A percentile compares a stretch with the other conserved stretches of the same genome.
Conservation (phyloP, 495 filamentous ascomycete genomes). For the Neurospora cerealis region DNA sequence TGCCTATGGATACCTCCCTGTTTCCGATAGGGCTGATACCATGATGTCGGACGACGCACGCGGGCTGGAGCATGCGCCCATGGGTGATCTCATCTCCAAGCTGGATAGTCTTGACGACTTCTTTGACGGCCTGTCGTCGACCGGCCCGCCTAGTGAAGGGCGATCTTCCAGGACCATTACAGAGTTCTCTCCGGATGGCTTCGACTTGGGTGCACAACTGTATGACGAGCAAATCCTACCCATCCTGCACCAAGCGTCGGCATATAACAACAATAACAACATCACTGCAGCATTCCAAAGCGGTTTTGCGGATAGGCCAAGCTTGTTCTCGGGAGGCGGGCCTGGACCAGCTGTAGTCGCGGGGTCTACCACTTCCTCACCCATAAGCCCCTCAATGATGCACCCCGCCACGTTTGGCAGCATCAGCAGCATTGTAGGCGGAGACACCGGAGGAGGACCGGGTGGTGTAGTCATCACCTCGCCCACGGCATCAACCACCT, state of each 20-base stretch:
- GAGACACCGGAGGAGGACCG: slow-evolving; percentile 46
- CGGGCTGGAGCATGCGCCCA: slow-evolving; percentile 43
- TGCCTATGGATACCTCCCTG: slow-evolving; percentile 66
- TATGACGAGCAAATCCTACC: slow-evolving; percentile 93
- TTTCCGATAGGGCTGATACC: slow-evolving; percentile 59
- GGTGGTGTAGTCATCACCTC: background rate
- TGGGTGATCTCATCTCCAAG: slow-evolving; percentile 80
- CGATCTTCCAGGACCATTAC: slow-evolving; percentile 54
- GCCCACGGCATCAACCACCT: slow-evolving; percentile 2
- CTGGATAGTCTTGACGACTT: slow-evolving; percentile 93
- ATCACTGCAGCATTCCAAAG: slow-evolving; percentile 63
- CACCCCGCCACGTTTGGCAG: background rate
- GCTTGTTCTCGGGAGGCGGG: slow-evolving; percentile 35
- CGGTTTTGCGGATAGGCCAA: slow-evolving; percentile 67
- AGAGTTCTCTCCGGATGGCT: slow-evolving; percentile 47
- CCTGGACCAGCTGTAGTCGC: slow-evolving; percentile 1
- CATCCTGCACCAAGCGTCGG: slow-evolving; percentile 63
- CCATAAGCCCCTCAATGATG: background rate
- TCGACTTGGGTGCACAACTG: slow-evolving; percentile 71
- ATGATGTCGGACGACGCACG: slow-evolving; percentile 86
- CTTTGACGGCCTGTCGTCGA: slow-evolving; percentile 55
- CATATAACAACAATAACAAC: slow-evolving; percentile 32
- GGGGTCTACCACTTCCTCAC: background rate
- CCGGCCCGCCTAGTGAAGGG: slow-evolving; percentile 43
- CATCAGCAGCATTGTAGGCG: slow-evolving; percentile 14